Conservation (phyloP, 208 protist genomes). For the Borovskyia barvae region DNA sequence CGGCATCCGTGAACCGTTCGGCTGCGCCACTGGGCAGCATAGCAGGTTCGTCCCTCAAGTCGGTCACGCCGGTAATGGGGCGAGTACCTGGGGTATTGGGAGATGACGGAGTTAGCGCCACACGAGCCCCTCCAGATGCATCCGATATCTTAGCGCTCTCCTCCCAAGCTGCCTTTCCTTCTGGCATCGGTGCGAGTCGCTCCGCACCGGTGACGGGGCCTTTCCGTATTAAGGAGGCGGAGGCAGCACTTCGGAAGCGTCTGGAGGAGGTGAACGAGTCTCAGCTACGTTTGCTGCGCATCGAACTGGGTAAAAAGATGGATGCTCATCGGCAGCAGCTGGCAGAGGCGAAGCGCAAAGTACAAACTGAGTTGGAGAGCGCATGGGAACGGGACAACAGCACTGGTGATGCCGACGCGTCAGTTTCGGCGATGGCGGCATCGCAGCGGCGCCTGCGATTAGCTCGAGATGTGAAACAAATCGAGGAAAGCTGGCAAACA, state of each 20-base stretch:
- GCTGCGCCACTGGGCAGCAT: neutral
- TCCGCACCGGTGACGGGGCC: neutral
- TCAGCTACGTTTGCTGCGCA: slow-evolving; percentile 28
- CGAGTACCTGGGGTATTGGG: neutral
- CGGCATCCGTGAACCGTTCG: neutral
- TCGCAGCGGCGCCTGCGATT: slow-evolving; percentile 16
- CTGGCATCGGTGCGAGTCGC: neutral
- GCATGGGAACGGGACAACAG: slow-evolving; percentile 21
- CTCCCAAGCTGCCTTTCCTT: slow-evolving; percentile 1
- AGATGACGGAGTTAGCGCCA: slow-evolving; percentile 8
- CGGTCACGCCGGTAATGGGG: neutral
- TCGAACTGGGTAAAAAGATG: slow-evolving; percentile 35
- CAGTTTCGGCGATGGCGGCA: neutral
- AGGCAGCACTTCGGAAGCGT: slow-evolving; percentile 47
- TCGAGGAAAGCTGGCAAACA: slow-evolving; percentile 28
- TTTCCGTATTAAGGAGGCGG: slow-evolving; percentile 46
- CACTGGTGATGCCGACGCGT: neutral
- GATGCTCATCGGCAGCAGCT: slow-evolving; percentile 24
- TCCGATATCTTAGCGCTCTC: slow-evolving; percentile 18
- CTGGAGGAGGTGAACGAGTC: slow-evolving; percentile 56
- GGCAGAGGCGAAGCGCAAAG: slow-evolving; percentile 9
- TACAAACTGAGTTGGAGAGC: slow-evolving; percentile 24
- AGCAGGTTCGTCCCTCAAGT: no score
- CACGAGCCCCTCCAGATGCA: slow-evolving; percentile 14
- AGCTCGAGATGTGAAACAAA: slow-evolving; percentile 29